Percentiles rank a stretch among this genome's conserved stretches.
Evolutionary conservation across 2,329 filamentous ascomycete genomes (phyloP).

Genomic region (Trichoderma sp.): DNA sequence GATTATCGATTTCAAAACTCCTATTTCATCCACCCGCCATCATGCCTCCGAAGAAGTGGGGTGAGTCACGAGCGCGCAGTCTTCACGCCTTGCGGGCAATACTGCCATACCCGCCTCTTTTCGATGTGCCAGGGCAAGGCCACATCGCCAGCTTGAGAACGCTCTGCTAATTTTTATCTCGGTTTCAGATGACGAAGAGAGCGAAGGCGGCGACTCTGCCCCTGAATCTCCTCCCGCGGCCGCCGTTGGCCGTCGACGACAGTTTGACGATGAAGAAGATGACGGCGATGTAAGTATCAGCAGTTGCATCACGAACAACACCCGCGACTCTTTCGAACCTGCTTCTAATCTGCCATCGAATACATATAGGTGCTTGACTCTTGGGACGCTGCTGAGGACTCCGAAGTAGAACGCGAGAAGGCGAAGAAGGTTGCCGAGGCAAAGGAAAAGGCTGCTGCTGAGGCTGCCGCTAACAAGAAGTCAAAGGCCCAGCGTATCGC

Average conservation of each 20-base stretch:
- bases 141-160: not conserved
- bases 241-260: conserved; percentile 48
- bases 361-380: conserved; percentile 80
- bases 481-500: conserved; percentile 83
- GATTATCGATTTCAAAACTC: not conserved
- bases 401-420: conserved; percentile 95
- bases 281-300: conserved; percentile 69
- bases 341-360: not conserved
- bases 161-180: not conserved
- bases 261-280: conserved; percentile 94
- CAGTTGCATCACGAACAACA: not conserved
- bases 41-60: conserved; percentile 52
- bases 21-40: conserved; percentile 31
- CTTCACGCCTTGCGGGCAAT: conserved; percentile 15
- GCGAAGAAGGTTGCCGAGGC: conserved; percentile 81
- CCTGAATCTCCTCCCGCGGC: conserved; percentile 46
- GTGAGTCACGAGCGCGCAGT: conserved; percentile 39
- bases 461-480: conserved; percentile 89
- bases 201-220: conserved; percentile 43
- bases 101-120: not conserved
- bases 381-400: conserved; percentile 97
- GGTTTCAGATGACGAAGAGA: conserved; percentile 42
- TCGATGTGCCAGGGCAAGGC: conserved; percentile 28
- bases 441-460: conserved; percentile 87
- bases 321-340: not conserved